Conservation (phyloP, 2,329 filamentous ascomycete species). For the Colletotrichum eleusines region DNA sequence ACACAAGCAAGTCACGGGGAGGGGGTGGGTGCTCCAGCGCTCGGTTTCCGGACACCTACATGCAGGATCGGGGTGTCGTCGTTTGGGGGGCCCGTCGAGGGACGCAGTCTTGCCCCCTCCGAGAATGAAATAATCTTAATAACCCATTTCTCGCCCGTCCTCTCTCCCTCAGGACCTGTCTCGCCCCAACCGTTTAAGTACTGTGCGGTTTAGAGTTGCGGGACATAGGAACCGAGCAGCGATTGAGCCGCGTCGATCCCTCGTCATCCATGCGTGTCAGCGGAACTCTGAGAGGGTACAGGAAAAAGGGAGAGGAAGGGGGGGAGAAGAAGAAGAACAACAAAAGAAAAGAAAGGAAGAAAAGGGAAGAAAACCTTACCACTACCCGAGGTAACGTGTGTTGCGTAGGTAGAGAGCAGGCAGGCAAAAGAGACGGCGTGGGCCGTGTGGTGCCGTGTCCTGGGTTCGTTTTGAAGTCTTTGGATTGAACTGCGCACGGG, state of each 20-base stretch:
- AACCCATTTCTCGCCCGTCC: neutral
- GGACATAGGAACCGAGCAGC: conserved; percentile 29
- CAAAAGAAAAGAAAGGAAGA: no score
- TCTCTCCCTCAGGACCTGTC: neutral
- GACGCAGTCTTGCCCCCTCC: neutral
- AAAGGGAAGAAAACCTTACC: neutral
- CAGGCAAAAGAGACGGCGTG: neutral
- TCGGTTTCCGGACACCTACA: neutral
- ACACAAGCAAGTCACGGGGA: neutral
- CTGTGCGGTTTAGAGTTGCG: conserved; percentile 36
- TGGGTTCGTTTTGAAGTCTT: conserved; percentile 2
- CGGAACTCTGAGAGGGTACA: conserved; percentile 4
- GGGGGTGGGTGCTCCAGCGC: neutral
- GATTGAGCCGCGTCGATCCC: conserved; percentile 30
- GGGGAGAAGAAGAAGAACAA: no score
- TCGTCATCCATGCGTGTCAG: conserved; percentile 32
- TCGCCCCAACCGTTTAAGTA: conserved; percentile 1
- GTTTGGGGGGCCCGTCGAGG: neutral
- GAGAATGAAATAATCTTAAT: neutral
- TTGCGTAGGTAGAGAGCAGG: neutral
- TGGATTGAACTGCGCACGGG: conserved; percentile 6
- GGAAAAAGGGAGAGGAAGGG: neutral
- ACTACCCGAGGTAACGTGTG: neutral
- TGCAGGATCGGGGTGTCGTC: neutral
- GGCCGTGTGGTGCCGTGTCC: conserved; percentile 7